Base-by-base conservation (phyloP, 345 rosid species). In the Sisymbrium irio region DNA sequence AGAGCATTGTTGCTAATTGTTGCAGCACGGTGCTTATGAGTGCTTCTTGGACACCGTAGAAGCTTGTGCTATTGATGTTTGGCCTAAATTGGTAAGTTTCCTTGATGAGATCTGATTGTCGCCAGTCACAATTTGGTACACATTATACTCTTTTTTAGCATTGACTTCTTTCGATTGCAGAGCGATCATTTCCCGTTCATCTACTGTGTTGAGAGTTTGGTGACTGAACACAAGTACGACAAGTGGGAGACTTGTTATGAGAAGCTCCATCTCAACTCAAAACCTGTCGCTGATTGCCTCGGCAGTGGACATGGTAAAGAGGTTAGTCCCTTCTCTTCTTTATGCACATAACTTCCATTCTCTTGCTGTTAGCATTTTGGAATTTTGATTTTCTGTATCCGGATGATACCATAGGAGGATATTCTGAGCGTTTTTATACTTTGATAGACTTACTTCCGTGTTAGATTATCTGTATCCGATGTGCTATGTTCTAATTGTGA, bases 31-130 rank as follows among this genome's bases (percentile, higher is more conserved):
- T 35, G 87, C 88, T 1, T 76, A 37, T 19, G 97, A 95, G 64
- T 95, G 99, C 82, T 71, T 87, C 8, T 82, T 95, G 79, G 88
- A 91, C 76, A 88, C 96, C 0, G 85, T 95, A 44, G 97, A 95
- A 78, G 97, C 97, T 13, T 95, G 99, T 68, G 97, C 95, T 0
- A 80, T 95, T 41, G 77, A 86, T 64, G 64, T 63, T 71, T 95
- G 96, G 96, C 94, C 96, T 49, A 59, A 83, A 39, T 46, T 89
- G 91, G 98, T 93, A 61, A 77, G 74, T 37, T 2, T 10, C 42
- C 28, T 76, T 2, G n/a, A 33, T 36, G 65, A 69, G 65, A 76
- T 62, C 65, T 30, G 54, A 27, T 12, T 65, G 12, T 9, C n/a
- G n/a, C n/a, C n/a, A n/a, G n/a, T n/a, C n/a, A n/a, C n/a, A n/a